Evolutionary conservation across 2,329 filamentous ascomycete species (phyloP), one percentile per base, ranked within the genome.

Genomic region (Epichloe typhina): DNA sequence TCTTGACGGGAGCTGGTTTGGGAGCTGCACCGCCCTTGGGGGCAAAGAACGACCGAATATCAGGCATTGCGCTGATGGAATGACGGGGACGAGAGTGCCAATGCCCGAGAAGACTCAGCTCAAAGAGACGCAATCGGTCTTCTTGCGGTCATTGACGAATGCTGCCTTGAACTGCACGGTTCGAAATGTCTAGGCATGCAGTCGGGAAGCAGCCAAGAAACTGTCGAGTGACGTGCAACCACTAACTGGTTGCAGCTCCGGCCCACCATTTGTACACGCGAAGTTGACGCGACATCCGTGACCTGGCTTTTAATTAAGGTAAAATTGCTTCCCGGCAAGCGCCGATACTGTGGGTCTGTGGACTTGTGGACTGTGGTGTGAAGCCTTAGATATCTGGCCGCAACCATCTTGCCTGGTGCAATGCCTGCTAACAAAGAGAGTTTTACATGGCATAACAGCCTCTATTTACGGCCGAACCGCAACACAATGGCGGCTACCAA

Each of bases 1-100:
- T 63, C 60, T 75, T 73, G 62, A 72, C 74, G 3, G 69, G 58
- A 11, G 67, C 59, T 37, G 72, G 69, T 58, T 77, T 73, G 46
- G 73, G 68, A 15, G 76, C 70, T 43, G 75, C 70, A 58, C 76
- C 73, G 56, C 77, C 75, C 66, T 89, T 89, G 54, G 85, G 81
- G 50, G 84, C 82, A 72, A 97, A 96, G 69, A 96, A 97, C 59
- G 76, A 88, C 62, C 90, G 79, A 62, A 96, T 97, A 68, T 97
- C 91, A 55, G 89, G 81, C 89, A 95, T 95, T 55, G 54, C 55
- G 50, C 23, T 3, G 13, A 17, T 21, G 7, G 35, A 5, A 35
- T 43, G 26, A 31, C 23, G 35, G 42, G 52, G 49, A 33, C 31
- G 53, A 31, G 42, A 38, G 13, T 39, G 11, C 36, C 49, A 51